Conservation (phyloP, 2,329 filamentous ascomycete genomes). For the Botrytis elliptica region DNA sequence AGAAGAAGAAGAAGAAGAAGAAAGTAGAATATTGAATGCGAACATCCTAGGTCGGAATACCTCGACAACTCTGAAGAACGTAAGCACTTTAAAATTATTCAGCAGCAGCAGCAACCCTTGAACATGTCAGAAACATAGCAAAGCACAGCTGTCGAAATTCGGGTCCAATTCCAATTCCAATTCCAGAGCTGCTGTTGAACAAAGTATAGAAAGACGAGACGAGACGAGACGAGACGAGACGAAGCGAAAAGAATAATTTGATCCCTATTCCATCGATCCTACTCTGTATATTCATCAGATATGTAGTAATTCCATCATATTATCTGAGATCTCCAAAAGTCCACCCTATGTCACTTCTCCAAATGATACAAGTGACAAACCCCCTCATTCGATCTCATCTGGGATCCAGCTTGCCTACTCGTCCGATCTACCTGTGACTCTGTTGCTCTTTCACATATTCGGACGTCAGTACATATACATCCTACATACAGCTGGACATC, state of each 20-base stretch:
- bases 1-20: background rate
- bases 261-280: background rate
- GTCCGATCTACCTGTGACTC: constrained; percentile 7
- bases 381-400: constrained; percentile 4
- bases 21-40: background rate
- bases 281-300: background rate
- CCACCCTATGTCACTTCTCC: background rate
- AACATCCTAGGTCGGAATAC: background rate
- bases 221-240: constrained; percentile 8
- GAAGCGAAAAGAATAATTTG: background rate
- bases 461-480: background rate
- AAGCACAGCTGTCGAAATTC: constrained; percentile 1
- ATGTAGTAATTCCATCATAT: background rate
- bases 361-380: background rate
- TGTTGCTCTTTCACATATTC: background rate
- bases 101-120: background rate
- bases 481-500: background rate
- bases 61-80: background rate
- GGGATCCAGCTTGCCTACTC: background rate
- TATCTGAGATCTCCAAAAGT: background rate
- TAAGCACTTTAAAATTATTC: constrained; percentile 14
- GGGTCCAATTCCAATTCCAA: background rate
- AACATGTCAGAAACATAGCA: background rate
- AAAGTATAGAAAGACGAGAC: background rate
- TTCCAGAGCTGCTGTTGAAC: background rate